A percentile compares a stretch with the other conserved stretches of the same genome.
These are phyloP conservation scores for Musa troglodytarum DNA, from an alignment of 176 grass and related monocot species.

Conservation along the genomic window DNA sequence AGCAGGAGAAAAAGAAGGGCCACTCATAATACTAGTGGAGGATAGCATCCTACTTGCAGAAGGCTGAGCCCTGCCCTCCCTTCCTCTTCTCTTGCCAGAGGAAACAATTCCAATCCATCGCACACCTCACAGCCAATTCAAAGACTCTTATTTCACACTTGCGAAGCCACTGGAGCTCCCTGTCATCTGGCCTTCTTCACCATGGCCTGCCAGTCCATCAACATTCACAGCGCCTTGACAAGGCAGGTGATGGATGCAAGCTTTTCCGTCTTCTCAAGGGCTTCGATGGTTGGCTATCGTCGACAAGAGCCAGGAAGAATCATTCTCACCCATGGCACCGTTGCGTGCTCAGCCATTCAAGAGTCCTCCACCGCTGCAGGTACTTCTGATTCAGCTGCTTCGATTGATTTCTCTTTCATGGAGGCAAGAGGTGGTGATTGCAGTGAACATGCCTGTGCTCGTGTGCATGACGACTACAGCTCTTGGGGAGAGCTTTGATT, in stretches of 20 bases:
- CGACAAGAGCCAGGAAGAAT: not conserved
- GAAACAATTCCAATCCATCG: not conserved
- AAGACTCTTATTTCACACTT: too few relatives aligned
- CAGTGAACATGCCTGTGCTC: too few relatives aligned
- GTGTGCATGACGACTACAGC: too few relatives aligned
- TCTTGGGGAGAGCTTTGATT: too few relatives aligned
- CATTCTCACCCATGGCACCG: not conserved
- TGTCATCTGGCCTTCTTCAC: not conserved
- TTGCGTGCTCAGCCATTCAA: not conserved
- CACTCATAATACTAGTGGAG: not conserved
- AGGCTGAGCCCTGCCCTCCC: not conserved
- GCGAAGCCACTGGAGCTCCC: too few relatives aligned
- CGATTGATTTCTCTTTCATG: too few relatives aligned
- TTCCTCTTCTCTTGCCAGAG: not conserved
- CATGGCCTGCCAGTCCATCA: slow-evolving; percentile 1
- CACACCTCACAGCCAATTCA: not conserved
- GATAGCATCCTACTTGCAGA: not conserved
- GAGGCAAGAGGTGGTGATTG: too few relatives aligned
- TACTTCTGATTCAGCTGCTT: not conserved
- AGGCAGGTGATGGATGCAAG: not conserved
- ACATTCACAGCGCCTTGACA: not conserved
- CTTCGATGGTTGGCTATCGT: not conserved
- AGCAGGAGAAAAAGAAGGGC: not conserved
- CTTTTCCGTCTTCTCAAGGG: not conserved
- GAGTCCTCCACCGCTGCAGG: slow-evolving; percentile 10